Evolutionary conservation across 345 rosid genomes (phyloP), one percentile per base, ranked within the genome.

Genomic region (Cardamine occulta): DNA sequence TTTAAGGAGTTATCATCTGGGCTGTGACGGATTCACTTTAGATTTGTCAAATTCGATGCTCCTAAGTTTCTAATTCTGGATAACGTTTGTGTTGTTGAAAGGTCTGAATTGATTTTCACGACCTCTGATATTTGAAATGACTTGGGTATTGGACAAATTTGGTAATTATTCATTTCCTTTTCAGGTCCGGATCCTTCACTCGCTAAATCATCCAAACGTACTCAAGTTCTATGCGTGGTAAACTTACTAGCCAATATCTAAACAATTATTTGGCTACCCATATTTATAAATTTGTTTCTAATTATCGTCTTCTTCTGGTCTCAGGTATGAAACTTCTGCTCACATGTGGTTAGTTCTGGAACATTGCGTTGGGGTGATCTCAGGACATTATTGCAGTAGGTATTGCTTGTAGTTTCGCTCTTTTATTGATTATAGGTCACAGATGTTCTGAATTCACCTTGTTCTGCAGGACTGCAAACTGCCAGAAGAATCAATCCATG

Each of bases 291-390:
- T 24, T 13, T 2, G 31, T 31, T 68, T 70, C 53, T 73, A 6
- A 56, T 53, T 62, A 29, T 56, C n/a, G 67, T 37, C 26, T 37
- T 72, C 39, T 1, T 55, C 34, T 45, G 68, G 51, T 32, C 51
- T 73, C 52, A 95, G 97, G 97, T 92, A 93, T 53, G 99, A 95
- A 84, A 93, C 99, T 53, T 87, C 98, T 37, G 93, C 97, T 40
- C 99, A 96, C 79, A 80, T 96, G 88, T 96, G 99, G 98, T 83
- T 96, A 74, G 96, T 96, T 81, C 78, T 96, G 88, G 99, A 96
- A 73, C 93, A 89, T 74, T 93, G 98, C 31, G 97, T 93, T 51
- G 97, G 99, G 98, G 99, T 75, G 96, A 96, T 84, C 87, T 96
- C 40, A 87, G 86, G 89, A 82, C 87, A 59, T 84, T 96, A 74